A percentile compares a stretch with the other conserved stretches of the same genome.
phyloP scores from a whole-genome alignment of 1,284 basidiomycete genomes.

The Cutaneotrichosporon dermatis region DNA sequence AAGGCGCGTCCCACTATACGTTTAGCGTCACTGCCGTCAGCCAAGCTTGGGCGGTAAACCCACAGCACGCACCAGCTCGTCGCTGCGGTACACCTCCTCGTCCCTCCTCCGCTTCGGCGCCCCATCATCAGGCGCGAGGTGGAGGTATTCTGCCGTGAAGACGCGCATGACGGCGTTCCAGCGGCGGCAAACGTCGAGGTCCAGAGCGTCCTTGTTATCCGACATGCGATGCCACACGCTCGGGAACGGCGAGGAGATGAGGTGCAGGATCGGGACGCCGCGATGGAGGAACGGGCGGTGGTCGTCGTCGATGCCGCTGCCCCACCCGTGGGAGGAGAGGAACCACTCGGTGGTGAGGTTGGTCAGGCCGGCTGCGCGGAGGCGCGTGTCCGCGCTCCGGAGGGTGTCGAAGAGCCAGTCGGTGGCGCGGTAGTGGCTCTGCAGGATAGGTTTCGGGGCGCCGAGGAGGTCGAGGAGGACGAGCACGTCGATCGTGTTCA shows the following conservation, averaged over 20 bases:
- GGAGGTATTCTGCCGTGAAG: conserved; percentile 85
- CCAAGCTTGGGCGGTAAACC: neutral
- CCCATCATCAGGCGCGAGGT: conserved; percentile 51
- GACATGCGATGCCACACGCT: conserved; percentile 79
- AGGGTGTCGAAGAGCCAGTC: conserved; percentile 84
- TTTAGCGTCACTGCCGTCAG: too few species aligned
- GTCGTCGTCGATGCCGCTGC: conserved; percentile 71
- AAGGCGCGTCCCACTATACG: neutral
- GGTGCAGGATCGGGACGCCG: conserved; percentile 84
- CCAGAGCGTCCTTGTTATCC: conserved; percentile 81
- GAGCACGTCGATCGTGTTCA: conserved; percentile 80
- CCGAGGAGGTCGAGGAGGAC: conserved; percentile 87
- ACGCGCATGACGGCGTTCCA: conserved; percentile 88
- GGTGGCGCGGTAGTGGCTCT: conserved; percentile 78
- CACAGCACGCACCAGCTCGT: conserved; percentile 9
- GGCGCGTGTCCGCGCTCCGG: conserved; percentile 60
- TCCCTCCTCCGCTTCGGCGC: neutral
- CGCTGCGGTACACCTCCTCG: neutral
- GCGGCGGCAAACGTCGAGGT: conserved; percentile 76
- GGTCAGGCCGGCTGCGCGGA: conserved; percentile 44
- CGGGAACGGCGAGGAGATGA: conserved; percentile 89
- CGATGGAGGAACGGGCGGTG: conserved; percentile 84
- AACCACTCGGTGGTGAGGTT: conserved; percentile 44
- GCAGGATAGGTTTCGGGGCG: conserved; percentile 63
- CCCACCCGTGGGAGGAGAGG: conserved; percentile 21